phyloP scores from a whole-genome alignment of 2,329 filamentous ascomycete species.

The Diaporthe citriasiana region DNA sequence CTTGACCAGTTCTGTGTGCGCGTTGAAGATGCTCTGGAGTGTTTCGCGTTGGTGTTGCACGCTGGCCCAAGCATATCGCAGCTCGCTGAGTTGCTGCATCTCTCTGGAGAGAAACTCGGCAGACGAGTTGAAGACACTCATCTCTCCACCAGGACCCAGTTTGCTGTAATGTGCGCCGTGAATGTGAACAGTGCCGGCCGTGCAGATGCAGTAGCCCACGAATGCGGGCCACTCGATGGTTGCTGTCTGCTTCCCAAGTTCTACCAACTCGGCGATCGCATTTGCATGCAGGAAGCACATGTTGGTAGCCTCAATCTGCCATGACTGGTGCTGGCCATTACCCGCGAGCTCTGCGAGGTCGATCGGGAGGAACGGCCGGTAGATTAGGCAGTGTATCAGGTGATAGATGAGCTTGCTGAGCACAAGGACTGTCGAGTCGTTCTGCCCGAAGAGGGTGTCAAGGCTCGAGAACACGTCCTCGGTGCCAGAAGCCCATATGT shows the following conservation, averaged over 20 bases:
- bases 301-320: conserved; percentile 93
- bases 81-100: conserved; percentile 83
- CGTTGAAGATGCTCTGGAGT: conserved; percentile 81
- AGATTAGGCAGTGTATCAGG: conserved; percentile 87
- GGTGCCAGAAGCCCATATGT: conserved; percentile 87
- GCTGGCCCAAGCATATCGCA: conserved; percentile 82
- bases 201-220: conserved; percentile 88
- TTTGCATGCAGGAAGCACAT: conserved; percentile 90
- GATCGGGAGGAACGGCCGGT: conserved; percentile 88
- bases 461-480: conserved; percentile 84
- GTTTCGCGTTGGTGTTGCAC: conserved; percentile 86
- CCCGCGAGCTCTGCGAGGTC: conserved; percentile 85
- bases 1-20: conserved; percentile 86
- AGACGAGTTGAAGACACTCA: conserved; percentile 73
- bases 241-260: conserved; percentile 80
- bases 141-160: conserved; percentile 60
- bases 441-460: conserved; percentile 80
- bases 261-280: conserved; percentile 85
- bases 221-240: conserved; percentile 89
- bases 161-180: conserved; percentile 86
- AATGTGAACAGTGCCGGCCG: conserved; percentile 88
- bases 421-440: conserved; percentile 83
- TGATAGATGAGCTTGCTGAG: conserved; percentile 91
- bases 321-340: conserved; percentile 87
- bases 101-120: conserved; percentile 81